phyloP scores from a whole-genome alignment of 139 green algal genomes.

The Mesotaenium endlicherianum region DNA sequence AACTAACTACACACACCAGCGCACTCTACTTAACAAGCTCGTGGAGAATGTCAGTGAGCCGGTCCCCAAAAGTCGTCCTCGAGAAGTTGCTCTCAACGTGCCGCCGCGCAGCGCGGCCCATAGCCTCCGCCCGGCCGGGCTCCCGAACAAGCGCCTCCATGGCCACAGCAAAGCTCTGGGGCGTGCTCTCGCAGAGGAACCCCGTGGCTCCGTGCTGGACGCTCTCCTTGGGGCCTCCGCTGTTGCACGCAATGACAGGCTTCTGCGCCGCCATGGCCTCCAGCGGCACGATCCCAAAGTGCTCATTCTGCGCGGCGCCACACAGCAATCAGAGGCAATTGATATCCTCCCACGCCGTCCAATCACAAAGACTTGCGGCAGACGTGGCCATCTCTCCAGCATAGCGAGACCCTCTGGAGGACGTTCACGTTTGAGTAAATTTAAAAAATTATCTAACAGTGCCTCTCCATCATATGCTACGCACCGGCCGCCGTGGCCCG shows the following conservation, averaged over 20 bases:
- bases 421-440: too few species aligned
- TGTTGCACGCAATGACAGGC: slow-evolving; percentile 82
- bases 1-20: too few species aligned
- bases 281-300: slow-evolving; percentile 98
- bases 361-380: too few species aligned
- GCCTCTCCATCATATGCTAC: too few species aligned
- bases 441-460: too few species aligned
- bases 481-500: too few species aligned
- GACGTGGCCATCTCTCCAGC: not conserved
- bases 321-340: not conserved
- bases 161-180: slow-evolving; percentile 17
- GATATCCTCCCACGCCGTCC: not conserved
- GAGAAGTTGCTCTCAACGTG: slow-evolving; percentile 42
- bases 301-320: slow-evolving; percentile 73
- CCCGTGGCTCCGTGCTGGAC: slow-evolving; percentile 22
- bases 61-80: slow-evolving; percentile 25
- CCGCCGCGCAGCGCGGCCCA: slow-evolving; percentile 15
- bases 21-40: too few species aligned
- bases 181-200: slow-evolving; percentile 33
- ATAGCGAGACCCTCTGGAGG: too few species aligned
- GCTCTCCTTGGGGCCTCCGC: slow-evolving; percentile 53
- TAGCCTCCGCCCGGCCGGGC: not conserved
- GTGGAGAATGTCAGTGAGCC: not conserved
- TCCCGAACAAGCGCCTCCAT: slow-evolving; percentile 22
- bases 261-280: slow-evolving; percentile 86